phyloP scores from a whole-genome alignment of 345 rosid genomes.

The Pistacia atlantica region DNA sequence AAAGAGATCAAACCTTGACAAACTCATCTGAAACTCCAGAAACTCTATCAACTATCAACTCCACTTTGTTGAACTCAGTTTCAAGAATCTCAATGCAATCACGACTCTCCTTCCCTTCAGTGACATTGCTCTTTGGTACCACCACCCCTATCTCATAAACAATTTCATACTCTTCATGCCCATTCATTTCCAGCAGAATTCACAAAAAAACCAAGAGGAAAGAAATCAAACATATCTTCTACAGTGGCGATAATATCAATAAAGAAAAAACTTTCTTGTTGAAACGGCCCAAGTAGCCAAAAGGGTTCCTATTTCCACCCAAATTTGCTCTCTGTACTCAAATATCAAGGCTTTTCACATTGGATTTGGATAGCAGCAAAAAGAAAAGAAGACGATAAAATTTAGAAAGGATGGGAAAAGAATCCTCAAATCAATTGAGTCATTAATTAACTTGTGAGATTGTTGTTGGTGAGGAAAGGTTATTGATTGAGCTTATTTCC shows the following conservation, averaged over 20 bases:
- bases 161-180: conserved; percentile 43
- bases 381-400: too few relatives aligned
- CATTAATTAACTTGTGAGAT: too few relatives aligned
- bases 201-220: background rate
- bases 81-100: conserved; percentile 74
- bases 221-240: too few relatives aligned
- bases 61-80: conserved; percentile 56
- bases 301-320: background rate
- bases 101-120: conserved; percentile 36
- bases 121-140: conserved; percentile 53
- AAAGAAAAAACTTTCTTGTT: background rate
- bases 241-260: too few relatives aligned
- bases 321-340: background rate
- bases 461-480: too few relatives aligned
- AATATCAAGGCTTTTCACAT: too few relatives aligned
- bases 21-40: conserved; percentile 75
- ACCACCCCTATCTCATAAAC: conserved; percentile 75
- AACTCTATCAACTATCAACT: conserved; percentile 64
- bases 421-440: too few relatives aligned
- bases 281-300: background rate
- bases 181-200: conserved; percentile 50
- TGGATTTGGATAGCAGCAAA: too few relatives aligned
- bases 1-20: conserved; percentile 52
- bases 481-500: too few relatives aligned
- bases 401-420: too few relatives aligned